Evolutionary conservation across 1,284 basidiomycete species (phyloP), one percentile per base, ranked within the genome.

Genomic region (Kwoniella shivajii): DNA sequence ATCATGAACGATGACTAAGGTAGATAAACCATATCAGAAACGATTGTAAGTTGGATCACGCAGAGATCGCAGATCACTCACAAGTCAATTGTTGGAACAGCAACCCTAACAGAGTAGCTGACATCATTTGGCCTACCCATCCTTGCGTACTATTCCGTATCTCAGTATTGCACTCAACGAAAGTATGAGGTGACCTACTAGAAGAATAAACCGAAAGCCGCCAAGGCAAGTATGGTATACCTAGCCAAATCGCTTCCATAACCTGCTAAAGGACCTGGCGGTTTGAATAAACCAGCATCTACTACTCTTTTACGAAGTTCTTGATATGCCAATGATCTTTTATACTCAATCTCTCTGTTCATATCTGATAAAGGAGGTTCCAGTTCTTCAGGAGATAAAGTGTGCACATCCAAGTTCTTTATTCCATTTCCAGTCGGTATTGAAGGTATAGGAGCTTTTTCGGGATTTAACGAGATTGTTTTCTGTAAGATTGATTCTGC

Each of bases 11-110:
- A 86, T 83, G 76, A 99, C 72, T 78, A 52, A 2, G 0, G n/a
- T n/a, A 20, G 13, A 22, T 41, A 20, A 59, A 20, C 44, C 20
- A 7, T 13, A 36, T n/a, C n/a, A n/a, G n/a, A n/a, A n/a, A n/a
- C n/a, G 29, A 2, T 14, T 14, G 34, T 27, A n/a, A n/a, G n/a
- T n/a, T n/a, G n/a, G n/a, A 27, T 0, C 1, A n/a, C 6, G 30
- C 9, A 48, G 18, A 1, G 13, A 31, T 0, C n/a, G n/a, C n/a
- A 30, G 43, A 38, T 16, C n/a, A 69, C 77, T 67, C 49, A 78
- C 77, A 78, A 27, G 90, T 88, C 58, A 98, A 82, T 76, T 99
- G 96, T 73, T 99, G 95, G 90, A 92, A 98, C 69, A 90, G 83
- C 36, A 92, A 79, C 14, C 95, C 96, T 6, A 98, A 85, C 65